Conservation (phyloP, 1,284 basidiomycete species). For the Trametes sp. region DNA sequence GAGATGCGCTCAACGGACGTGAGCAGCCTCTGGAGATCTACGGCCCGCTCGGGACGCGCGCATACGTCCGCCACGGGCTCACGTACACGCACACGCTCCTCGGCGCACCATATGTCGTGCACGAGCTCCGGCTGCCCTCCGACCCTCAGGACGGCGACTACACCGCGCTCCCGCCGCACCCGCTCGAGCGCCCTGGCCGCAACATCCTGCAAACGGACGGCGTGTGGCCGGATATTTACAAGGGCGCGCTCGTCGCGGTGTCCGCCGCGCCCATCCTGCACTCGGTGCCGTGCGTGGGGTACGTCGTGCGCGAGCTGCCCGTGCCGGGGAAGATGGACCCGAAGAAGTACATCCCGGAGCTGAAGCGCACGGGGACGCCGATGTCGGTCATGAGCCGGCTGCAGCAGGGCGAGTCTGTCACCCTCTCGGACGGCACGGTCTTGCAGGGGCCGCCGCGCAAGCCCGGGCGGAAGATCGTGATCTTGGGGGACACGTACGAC, state of each 20-base stretch:
- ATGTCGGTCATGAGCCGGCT: conserved; percentile 75
- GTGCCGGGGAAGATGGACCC: conserved; percentile 80
- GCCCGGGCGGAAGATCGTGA: conserved; percentile 76
- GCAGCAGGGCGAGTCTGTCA: conserved; percentile 73
- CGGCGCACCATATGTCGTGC: conserved; percentile 82
- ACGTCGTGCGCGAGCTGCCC: conserved; percentile 80
- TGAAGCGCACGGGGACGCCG: conserved; percentile 77
- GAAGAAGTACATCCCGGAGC: conserved; percentile 64
- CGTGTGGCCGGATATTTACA: conserved; percentile 76
- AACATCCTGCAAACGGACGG: conserved; percentile 73
- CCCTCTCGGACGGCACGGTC: conserved; percentile 80
- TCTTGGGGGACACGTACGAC: conserved; percentile 86
- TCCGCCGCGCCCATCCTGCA: conserved; percentile 87
- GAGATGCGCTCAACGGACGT: background rate
- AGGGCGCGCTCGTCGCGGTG: conserved; percentile 69
- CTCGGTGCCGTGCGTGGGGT: conserved; percentile 86
- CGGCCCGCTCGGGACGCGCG: conserved; percentile 86
- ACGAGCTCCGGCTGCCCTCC: conserved; percentile 78
- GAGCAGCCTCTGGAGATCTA: conserved; percentile 80
- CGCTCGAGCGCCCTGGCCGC: conserved; percentile 70
- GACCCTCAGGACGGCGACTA: conserved; percentile 60
- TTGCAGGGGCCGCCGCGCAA: conserved; percentile 75
- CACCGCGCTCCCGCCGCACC: conserved; percentile 54
- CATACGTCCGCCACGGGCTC: conserved; percentile 81
- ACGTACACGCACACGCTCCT: conserved; percentile 77